Evolutionary conservation across 345 rosid species (phyloP), one percentile per base, ranked within the genome.

Genomic region (Conringia planisiliqua): DNA sequence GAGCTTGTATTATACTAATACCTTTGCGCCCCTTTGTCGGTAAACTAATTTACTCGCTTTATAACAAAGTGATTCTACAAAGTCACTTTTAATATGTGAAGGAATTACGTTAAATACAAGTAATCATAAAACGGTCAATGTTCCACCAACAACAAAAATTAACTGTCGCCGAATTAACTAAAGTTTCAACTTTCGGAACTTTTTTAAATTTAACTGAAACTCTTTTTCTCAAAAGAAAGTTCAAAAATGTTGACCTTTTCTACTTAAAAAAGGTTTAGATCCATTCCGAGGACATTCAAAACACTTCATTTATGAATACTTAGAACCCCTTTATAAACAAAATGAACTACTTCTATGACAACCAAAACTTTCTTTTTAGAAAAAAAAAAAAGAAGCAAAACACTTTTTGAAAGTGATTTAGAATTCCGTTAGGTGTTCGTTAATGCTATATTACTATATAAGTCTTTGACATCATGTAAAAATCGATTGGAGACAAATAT

Each of bases 151-250:
- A 51, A 24, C n/a, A 22, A 36, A 48, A 33, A 7, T 9, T 51
- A 29, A 47, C 42, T 27, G 26, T 47, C 63, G 66, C 36, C 42
- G 50, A 55, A 61, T 24, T 42, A 29, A 61, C 16, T 44, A 61
- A 76, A 68, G 58, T 43, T 76, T 76, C 48, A 62, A 58, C 74
- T 76, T 68, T 76, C 46, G 79, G 57, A 69, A 61, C 56, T 61
- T 75, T 60, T 61, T 17, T 48, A 75, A 40, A 22, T 40, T 60
- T 59, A 74, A 58, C 68, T 59, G 36, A 36, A 52, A 24, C 60
- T 20, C 17, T 51, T 50, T 68, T 51, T 2, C 38, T n/a, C 4
- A 29, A 29, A 62, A 29, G 12, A 33, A 40, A 40, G 8, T 20
- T 66, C 10, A 20, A 18, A 72, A 9, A 29, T 72, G 44, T 63